A percentile compares a stretch with the other conserved stretches of the same genome.
phyloP scores from a whole-genome alignment of 1,284 basidiomycete species.

The Cryptococcus floricola region DNA sequence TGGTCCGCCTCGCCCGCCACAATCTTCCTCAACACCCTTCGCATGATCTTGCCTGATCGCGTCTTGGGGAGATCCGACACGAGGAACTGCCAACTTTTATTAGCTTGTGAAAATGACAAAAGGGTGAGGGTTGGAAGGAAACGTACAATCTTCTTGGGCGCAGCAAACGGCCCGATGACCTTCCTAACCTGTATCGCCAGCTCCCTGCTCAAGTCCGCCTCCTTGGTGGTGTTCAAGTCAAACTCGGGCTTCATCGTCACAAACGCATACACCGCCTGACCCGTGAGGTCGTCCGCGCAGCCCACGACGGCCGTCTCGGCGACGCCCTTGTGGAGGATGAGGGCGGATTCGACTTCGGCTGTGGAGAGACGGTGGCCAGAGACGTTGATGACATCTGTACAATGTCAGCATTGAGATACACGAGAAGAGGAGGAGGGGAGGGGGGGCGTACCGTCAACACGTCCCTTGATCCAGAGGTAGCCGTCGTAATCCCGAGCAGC shows the following conservation, averaged over 20 bases:
- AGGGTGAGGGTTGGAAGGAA: no score
- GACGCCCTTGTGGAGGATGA: constrained; percentile 90
- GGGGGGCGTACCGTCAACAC: constrained; percentile 76
- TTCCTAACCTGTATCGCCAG: constrained; percentile 91
- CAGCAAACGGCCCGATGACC: constrained; percentile 91
- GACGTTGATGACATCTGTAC: constrained; percentile 55
- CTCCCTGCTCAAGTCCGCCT: constrained; percentile 75
- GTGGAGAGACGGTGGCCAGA: constrained; percentile 96
- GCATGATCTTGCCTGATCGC: constrained; percentile 93
- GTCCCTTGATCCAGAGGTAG: constrained; percentile 98
- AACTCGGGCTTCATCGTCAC: constrained; percentile 69
- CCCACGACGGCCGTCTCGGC: constrained; percentile 95
- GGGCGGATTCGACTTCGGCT: constrained; percentile 93
- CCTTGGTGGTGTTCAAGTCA: constrained; percentile 64
- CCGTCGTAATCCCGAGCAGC: constrained; percentile 91
- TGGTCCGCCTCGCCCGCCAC: constrained; percentile 89
- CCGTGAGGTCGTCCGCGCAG: constrained; percentile 77
- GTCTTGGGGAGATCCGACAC: constrained; percentile 92
- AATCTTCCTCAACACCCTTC: constrained; percentile 92
- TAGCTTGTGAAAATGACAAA: not conserved
- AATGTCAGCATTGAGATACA: not conserved
- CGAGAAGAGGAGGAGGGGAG: not conserved
- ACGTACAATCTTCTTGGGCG: constrained; percentile 75
- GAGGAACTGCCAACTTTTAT: constrained; percentile 53
- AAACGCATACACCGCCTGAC: constrained; percentile 73